These are phyloP conservation scores for Umbelopsis sp. DNA, from an alignment of 192 early-diverging fungal genomes.

Conservation along the genomic window DNA sequence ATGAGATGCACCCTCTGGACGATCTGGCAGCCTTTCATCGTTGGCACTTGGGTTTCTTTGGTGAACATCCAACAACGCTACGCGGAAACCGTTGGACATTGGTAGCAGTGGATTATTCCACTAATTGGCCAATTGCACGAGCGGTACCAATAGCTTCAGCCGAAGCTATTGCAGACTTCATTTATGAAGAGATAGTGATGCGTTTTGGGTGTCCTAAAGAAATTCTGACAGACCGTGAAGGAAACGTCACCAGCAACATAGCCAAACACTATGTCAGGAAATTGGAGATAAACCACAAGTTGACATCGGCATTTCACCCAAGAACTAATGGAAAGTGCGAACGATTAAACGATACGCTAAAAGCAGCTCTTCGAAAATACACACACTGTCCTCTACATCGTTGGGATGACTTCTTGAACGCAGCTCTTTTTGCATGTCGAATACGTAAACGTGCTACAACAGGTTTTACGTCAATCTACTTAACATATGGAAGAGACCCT, in stretches of 20 bases:
- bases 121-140: constrained; percentile 15
- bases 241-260: constrained; percentile 2
- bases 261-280: too few species aligned
- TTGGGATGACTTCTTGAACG: constrained; percentile 28
- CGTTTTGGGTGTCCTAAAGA: not conserved
- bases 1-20: too few species aligned
- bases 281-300: too few species aligned
- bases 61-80: not conserved
- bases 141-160: not conserved
- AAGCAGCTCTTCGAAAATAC: not conserved
- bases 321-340: constrained; percentile 26
- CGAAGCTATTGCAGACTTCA: not conserved
- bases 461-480: constrained; percentile 24
- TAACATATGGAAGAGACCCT: constrained; percentile 25
- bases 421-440: constrained; percentile 24
- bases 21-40: too few species aligned
- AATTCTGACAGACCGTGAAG: constrained; percentile 7
- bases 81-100: not conserved
- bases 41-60: too few species aligned
- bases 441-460: constrained; percentile 24
- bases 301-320: constrained; percentile 21
- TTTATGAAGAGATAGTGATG: constrained; percentile 16
- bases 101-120: constrained; percentile 14
- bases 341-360: constrained; percentile 7
- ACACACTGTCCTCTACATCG: not conserved